phyloP scores from a whole-genome alignment of 371 early-diverging fungal species.

The Coemansia sp. region DNA sequence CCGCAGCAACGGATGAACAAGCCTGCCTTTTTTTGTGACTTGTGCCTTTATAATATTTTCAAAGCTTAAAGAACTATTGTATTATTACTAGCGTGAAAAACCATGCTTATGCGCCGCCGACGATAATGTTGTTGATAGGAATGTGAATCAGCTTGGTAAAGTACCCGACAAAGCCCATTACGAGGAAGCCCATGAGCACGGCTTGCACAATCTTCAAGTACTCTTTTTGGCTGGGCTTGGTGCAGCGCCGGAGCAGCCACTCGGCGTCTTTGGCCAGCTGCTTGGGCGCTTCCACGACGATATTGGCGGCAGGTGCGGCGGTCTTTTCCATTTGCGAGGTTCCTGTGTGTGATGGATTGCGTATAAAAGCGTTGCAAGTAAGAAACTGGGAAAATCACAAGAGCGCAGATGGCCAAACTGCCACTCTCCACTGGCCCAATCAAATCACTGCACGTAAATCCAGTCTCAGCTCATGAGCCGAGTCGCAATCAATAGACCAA shows the following conservation, averaged over 20 bases:
- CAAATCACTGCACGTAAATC: conserved; percentile 6
- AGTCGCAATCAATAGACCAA: not conserved
- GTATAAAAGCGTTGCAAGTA: not conserved
- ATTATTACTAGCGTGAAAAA: not conserved
- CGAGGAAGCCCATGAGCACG: conserved; percentile 93
- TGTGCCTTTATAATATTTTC: not conserved
- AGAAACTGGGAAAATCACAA: not conserved
- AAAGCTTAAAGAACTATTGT: not conserved
- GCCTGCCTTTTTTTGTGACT: not conserved
- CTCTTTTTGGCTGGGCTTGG: conserved; percentile 95
- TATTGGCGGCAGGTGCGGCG: conserved; percentile 46
- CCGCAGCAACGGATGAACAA: too few species aligned
- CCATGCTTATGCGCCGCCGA: conserved; percentile 62
- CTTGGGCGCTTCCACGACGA: conserved; percentile 80
- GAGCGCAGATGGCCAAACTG: not conserved
- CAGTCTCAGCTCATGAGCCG: not conserved
- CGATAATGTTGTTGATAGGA: conserved; percentile 99
- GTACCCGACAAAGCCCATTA: conserved; percentile 97
- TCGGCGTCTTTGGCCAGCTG: conserved; percentile 88
- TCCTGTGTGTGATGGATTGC: not conserved
- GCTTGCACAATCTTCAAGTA: conserved; percentile 90
- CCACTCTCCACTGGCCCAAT: not conserved
- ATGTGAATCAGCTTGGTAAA: conserved; percentile 98
- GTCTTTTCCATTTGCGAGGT: conserved; percentile 27
- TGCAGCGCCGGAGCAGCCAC: conserved; percentile 89